Evolutionary conservation across 2,329 filamentous ascomycete genomes (phyloP).

Genomic region (Penicillium aurantiogriseum): DNA sequence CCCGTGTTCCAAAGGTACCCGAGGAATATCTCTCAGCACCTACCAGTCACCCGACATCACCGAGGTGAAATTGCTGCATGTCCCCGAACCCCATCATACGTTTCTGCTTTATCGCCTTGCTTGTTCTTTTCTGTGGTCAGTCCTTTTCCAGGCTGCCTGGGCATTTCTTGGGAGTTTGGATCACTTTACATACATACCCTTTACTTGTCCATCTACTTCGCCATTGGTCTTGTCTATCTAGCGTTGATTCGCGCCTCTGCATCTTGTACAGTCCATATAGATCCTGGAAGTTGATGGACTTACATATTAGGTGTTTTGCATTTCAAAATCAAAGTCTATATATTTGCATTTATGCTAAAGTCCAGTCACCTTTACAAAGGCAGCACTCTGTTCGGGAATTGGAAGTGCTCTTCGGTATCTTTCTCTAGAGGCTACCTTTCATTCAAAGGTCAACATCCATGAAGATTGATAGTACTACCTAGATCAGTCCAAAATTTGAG

Average conservation of each 20-base stretch:
- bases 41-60: constrained; percentile 38
- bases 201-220: constrained; percentile 8
- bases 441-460: background rate
- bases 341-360: background rate
- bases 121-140: constrained; percentile 9
- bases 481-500: background rate
- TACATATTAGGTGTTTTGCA: constrained; percentile 2
- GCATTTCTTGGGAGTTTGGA: constrained; percentile 23
- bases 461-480: background rate
- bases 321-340: background rate
- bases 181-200: constrained; percentile 17
- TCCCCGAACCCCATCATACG: background rate
- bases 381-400: background rate
- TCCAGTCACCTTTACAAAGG: no score
- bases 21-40: constrained; percentile 46
- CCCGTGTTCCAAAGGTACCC: constrained; percentile 49
- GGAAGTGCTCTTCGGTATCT: background rate
- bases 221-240: constrained; percentile 2
- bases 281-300: background rate
- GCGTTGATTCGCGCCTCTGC: background rate
- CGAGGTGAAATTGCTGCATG: constrained; percentile 19
- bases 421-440: background rate
- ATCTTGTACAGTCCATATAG: constrained; percentile 5
- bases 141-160: constrained; percentile 7
- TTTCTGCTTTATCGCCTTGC: background rate